Evolutionary conservation across 2,329 filamentous ascomycete species (phyloP).

Genomic region (Alternaria alternata): DNA sequence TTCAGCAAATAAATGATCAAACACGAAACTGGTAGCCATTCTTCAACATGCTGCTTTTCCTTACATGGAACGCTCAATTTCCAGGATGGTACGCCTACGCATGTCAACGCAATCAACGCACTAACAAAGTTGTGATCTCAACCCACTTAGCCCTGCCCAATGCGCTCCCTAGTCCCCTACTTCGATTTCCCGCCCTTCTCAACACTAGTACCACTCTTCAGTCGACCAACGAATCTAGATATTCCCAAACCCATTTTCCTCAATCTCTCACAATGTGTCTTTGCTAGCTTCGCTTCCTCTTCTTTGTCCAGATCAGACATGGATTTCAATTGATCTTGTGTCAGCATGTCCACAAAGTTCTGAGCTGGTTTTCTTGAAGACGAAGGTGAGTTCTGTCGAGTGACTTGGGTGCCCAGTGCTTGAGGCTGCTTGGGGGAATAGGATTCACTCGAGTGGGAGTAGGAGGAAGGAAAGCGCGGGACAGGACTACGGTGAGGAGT

Average conservation of each 20-base stretch:
- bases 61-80: not conserved
- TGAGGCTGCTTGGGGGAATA: not conserved
- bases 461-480: not conserved
- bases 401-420: not conserved
- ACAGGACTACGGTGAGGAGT: not conserved
- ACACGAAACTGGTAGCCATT: not conserved
- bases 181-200: not conserved
- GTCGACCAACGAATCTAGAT: not conserved
- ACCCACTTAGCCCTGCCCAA: not conserved
- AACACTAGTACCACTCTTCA: not conserved
- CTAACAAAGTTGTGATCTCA: not conserved
- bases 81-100: not conserved
- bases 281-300: conserved; percentile 9
- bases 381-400: not conserved
- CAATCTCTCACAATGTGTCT: conserved; percentile 1
- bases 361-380: not conserved
- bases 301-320: conserved; percentile 20
- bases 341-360: not conserved
- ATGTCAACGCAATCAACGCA: not conserved
- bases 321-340: conserved; percentile 12
- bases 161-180: not conserved
- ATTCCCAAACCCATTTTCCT: not conserved
- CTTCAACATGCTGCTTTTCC: not conserved
- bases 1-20: not conserved
- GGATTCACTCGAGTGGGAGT: not conserved